Conservation (phyloP, 441 rosid species). For the Erodium moschatum region DNA sequence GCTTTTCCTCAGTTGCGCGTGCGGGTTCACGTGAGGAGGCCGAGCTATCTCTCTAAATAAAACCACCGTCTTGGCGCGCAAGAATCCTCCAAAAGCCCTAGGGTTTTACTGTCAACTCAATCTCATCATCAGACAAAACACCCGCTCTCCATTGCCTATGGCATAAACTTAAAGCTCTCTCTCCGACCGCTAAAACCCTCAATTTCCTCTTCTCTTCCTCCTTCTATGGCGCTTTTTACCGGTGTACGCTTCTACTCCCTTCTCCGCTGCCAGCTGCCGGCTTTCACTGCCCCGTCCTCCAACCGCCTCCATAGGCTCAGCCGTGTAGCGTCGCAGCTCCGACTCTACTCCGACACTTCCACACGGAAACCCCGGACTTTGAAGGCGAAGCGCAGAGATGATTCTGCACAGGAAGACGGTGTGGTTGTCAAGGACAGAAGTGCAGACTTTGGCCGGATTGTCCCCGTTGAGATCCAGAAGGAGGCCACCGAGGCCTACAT, state of each 20-base stretch:
- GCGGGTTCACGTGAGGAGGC: no score
- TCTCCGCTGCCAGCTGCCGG: background rate
- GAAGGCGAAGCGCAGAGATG: slow-evolving; percentile 20
- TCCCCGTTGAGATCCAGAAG: slow-evolving; percentile 68
- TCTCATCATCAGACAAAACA: background rate
- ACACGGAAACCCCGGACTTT: background rate
- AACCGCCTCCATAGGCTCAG: slow-evolving; percentile 21
- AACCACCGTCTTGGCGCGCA: background rate
- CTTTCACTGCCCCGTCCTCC: background rate
- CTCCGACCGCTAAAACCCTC: background rate
- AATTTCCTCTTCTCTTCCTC: background rate
- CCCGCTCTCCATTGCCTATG: background rate
- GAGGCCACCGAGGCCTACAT: slow-evolving; percentile 85
- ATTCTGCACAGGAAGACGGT: slow-evolving; percentile 10
- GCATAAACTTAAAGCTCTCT: background rate
- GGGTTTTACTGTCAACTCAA: background rate
- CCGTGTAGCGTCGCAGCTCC: slow-evolving; percentile 25
- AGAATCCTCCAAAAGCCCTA: background rate
- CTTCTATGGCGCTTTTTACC: background rate
- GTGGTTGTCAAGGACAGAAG: slow-evolving; percentile 22
- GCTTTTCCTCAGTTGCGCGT: no score
- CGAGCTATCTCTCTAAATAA: no score
- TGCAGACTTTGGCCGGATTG: slow-evolving; percentile 35
- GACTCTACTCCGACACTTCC: slow-evolving; percentile 28
- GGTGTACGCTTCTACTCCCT: slow-evolving; percentile 2